A percentile compares a stretch with the other conserved stretches of the same genome.
Conservation (phyloP, 352 stramenopile species). For the Sclerospora graminicola region DNA sequence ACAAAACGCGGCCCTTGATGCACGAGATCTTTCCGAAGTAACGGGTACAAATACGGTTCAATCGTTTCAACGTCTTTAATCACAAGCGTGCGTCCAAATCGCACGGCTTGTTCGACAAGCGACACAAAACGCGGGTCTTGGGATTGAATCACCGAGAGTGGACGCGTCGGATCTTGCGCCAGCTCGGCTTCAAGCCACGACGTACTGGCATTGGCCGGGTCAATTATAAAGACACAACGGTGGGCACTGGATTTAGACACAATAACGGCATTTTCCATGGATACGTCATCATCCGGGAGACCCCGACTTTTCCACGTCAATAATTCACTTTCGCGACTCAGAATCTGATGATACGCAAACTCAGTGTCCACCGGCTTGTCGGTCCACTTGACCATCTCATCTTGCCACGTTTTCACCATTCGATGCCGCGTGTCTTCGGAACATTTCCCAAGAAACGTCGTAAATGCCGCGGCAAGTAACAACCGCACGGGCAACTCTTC, state of each 20-base stretch:
- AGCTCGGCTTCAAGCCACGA: constrained; percentile 88
- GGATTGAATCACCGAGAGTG: constrained; percentile 80
- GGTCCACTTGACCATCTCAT: no score
- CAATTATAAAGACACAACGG: constrained; percentile 91
- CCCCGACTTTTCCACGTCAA: constrained; percentile 57
- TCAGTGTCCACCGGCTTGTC: no score
- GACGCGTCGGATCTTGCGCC: constrained; percentile 69
- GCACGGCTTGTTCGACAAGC: constrained; percentile 89
- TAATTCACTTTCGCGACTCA: no score
- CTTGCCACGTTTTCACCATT: constrained; percentile 76
- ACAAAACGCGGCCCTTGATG: constrained; percentile 88
- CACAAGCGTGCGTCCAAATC: constrained; percentile 94
- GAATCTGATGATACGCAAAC: no score
- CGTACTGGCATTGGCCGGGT: constrained; percentile 82
- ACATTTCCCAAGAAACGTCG: constrained; percentile 88
- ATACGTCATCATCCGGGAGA: constrained; percentile 82
- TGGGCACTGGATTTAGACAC: constrained; percentile 75
- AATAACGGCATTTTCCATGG: constrained; percentile 91
- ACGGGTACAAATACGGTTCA: constrained; percentile 89
- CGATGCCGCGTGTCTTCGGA: constrained; percentile 78
- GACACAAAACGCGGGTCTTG: constrained; percentile 86
- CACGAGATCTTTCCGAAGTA: constrained; percentile 85
- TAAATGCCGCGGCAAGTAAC: no score
- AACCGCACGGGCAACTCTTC: constrained; percentile 83
- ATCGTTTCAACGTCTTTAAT: constrained; percentile 88